These are phyloP conservation scores for Heterobasidion occidentale DNA, from an alignment of 1,284 basidiomycete genomes.

Conservation along the genomic window DNA sequence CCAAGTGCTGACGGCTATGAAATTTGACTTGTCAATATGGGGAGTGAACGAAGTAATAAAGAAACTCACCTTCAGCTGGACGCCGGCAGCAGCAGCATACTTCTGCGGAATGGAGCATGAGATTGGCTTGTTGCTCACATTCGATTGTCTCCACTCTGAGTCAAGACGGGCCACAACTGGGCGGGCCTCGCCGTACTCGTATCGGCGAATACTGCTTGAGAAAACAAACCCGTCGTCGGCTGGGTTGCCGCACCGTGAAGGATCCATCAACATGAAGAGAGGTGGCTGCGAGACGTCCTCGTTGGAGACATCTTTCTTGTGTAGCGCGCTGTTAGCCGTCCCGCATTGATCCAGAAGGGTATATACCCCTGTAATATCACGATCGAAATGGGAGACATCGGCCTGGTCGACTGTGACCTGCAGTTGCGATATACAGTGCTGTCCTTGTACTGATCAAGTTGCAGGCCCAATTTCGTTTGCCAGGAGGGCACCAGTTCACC, in stretches of 20 bases:
- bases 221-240: slow-evolving; percentile 77
- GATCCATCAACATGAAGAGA: slow-evolving; percentile 81
- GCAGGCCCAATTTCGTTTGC: slow-evolving; percentile 80
- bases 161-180: slow-evolving; percentile 69
- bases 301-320: slow-evolving; percentile 46
- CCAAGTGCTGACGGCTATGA: slow-evolving; percentile 39
- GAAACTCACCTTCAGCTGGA: slow-evolving; percentile 44
- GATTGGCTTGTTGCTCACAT: slow-evolving; percentile 33
- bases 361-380: slow-evolving; percentile 77
- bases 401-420: slow-evolving; percentile 51
- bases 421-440: slow-evolving; percentile 61
- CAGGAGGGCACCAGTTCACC: slow-evolving; percentile 78
- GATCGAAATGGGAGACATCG: slow-evolving; percentile 55
- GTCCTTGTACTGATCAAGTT: slow-evolving; percentile 54
- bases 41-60: neutral
- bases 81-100: slow-evolving; percentile 47
- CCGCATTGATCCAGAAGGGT: slow-evolving; percentile 80
- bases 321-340: slow-evolving; percentile 82
- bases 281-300: slow-evolving; percentile 45
- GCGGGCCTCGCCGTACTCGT: slow-evolving; percentile 75
- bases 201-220: slow-evolving; percentile 67
- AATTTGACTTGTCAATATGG: neutral
- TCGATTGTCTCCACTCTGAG: slow-evolving; percentile 70
- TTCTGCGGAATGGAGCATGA: slow-evolving; percentile 51
- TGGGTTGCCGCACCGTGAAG: slow-evolving; percentile 70